These are phyloP conservation scores for Juncus inflexus DNA, from an alignment of 176 grass and related monocot species.

Conservation along the genomic window DNA sequence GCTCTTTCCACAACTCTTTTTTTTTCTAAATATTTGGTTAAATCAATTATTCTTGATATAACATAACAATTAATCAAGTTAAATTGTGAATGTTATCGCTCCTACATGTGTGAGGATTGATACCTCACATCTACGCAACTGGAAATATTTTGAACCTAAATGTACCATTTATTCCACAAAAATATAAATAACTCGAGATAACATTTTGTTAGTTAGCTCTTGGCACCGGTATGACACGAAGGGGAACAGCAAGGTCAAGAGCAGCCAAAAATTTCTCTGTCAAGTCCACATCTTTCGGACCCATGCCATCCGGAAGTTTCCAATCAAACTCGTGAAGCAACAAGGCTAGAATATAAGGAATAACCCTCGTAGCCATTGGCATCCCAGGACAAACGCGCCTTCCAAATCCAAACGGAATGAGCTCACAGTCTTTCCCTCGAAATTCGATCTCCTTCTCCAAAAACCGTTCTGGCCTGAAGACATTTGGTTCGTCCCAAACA, in stretches of 20 bases:
- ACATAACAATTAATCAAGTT: too few relatives aligned
- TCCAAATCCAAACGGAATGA: constrained; percentile 9
- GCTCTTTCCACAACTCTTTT: too few relatives aligned
- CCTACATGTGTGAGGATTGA: too few relatives aligned
- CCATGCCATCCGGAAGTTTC: constrained; percentile 44
- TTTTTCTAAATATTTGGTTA: too few relatives aligned
- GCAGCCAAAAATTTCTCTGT: constrained; percentile 38
- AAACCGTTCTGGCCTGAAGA: neutral
- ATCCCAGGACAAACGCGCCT: too few relatives aligned
- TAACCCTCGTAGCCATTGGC: constrained; percentile 30
- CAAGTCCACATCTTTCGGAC: constrained; percentile 34
- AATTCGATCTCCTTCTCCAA: constrained; percentile 5
- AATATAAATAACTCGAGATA: too few relatives aligned
- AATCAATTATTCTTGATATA: too few relatives aligned
- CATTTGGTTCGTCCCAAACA: too few relatives aligned
- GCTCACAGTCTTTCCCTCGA: neutral
- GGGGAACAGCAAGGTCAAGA: constrained; percentile 46
- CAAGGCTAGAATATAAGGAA: constrained; percentile 37
- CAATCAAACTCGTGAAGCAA: constrained; percentile 50
- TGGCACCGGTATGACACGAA: constrained; percentile 32
- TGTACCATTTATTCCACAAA: too few relatives aligned
- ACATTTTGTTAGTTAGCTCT: neutral
- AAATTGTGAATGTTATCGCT: too few relatives aligned
- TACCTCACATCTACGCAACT: too few relatives aligned
- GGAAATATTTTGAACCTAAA: too few relatives aligned